Conservation (phyloP, 306 rosid genomes). For the Hylodesmum podocarpum region DNA sequence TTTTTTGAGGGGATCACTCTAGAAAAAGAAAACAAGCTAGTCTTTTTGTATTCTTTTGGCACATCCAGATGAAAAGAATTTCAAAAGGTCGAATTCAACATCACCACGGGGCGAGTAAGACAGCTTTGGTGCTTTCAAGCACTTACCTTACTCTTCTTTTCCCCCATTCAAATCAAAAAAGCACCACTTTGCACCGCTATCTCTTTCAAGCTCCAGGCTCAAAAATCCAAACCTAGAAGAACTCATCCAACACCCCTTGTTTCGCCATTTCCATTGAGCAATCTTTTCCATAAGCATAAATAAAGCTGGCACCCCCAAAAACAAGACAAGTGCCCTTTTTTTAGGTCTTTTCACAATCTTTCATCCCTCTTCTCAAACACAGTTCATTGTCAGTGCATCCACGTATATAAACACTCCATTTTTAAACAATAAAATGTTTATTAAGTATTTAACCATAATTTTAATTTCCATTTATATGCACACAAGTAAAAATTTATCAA, state of each 20-base stretch:
- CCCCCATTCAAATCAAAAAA: constrained; percentile 34
- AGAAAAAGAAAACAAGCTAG: constrained; percentile 26
- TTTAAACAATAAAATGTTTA: background rate
- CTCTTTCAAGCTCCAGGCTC: constrained; percentile 43
- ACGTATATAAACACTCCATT: background rate
- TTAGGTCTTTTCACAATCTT: constrained; percentile 20
- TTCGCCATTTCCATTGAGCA: constrained; percentile 8
- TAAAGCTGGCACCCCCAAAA: constrained; percentile 33
- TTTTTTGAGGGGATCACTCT: background rate
- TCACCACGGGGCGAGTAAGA: constrained; percentile 23
- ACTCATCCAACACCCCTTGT: constrained; percentile 19
- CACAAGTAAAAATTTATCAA: too few relatives aligned
- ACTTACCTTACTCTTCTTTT: background rate
- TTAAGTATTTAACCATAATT: too few relatives aligned
- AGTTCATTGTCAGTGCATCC: constrained; percentile 28
- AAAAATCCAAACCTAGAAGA: constrained; percentile 25
- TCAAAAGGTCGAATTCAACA: constrained; percentile 40
- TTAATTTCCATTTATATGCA: too few relatives aligned
- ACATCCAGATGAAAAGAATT: constrained; percentile 34
- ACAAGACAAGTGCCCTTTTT: constrained; percentile 22
- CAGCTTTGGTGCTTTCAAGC: constrained; percentile 49
- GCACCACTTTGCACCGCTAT: constrained; percentile 24
- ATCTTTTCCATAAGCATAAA: constrained; percentile 28
- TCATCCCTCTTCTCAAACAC: constrained; percentile 26
- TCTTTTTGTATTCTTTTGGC: constrained; percentile 53